Percentiles rank a stretch among this genome's conserved stretches.
phyloP scores from a whole-genome alignment of 331 rosid genomes.

The Phaseolus coccineus region DNA sequence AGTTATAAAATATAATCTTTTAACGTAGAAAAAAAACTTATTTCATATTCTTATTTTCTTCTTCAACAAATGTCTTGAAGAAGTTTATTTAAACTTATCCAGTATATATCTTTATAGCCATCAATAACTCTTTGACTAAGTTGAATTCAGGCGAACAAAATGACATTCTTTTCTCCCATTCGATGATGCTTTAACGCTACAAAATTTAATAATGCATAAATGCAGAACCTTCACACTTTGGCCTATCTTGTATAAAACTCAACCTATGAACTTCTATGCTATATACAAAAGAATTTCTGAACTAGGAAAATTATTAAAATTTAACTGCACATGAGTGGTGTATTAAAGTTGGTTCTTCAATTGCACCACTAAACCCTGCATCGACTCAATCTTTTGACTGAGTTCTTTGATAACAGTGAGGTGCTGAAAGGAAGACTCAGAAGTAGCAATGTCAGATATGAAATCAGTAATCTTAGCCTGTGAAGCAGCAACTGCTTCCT shows the following conservation, averaged over 20 bases:
- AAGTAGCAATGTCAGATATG: constrained; percentile 53
- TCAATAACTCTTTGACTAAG: neutral
- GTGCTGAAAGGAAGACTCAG: constrained; percentile 58
- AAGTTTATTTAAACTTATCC: too few species aligned
- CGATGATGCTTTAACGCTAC: constrained; percentile 10
- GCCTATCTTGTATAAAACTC: constrained; percentile 54
- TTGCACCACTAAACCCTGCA: constrained; percentile 68
- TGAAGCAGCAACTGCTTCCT: constrained; percentile 68
- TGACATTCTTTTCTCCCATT: constrained; percentile 30
- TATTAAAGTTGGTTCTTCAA: constrained; percentile 66
- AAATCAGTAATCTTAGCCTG: constrained; percentile 67
- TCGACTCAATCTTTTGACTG: constrained; percentile 63
- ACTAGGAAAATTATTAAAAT: constrained; percentile 45
- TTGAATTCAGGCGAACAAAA: neutral
- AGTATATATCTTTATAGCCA: too few species aligned
- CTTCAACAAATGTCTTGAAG: too few species aligned
- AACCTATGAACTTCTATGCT: constrained; percentile 46
- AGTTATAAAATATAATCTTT: too few species aligned
- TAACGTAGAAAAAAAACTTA: too few species aligned
- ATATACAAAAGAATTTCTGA: constrained; percentile 69
- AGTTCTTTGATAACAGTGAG: constrained; percentile 58
- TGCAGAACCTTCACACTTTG: constrained; percentile 22
- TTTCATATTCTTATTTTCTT: too few species aligned
- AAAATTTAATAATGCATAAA: constrained; percentile 49
- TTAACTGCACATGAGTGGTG: constrained; percentile 26